Evolutionary conservation across 2,329 filamentous ascomycete genomes (phyloP).

Genomic region (Hymenoscyphus albidus): DNA sequence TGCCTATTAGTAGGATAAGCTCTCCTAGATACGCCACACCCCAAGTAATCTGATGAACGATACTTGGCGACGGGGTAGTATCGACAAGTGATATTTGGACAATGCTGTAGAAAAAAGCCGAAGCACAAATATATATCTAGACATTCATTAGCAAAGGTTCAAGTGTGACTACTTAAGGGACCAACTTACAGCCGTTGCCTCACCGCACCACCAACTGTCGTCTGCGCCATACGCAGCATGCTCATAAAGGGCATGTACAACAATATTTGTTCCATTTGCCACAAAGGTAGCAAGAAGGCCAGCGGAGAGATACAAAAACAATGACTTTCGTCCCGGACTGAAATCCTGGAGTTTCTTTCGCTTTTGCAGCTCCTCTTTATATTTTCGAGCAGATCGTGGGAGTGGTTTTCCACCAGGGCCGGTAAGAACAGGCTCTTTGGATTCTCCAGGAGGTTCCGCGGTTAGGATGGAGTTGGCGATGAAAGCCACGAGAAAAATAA

Average conservation of each 20-base stretch:
- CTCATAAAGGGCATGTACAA: conserved; percentile 67
- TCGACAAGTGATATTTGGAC: conserved; percentile 84
- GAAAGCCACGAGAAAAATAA: conserved; percentile 62
- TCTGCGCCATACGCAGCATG: conserved; percentile 39
- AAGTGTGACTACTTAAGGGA: conserved; percentile 4
- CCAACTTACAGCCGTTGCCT: conserved; percentile 66
- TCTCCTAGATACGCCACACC: conserved; percentile 68
- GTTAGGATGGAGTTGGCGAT: conserved; percentile 56
- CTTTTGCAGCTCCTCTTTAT: conserved; percentile 43
- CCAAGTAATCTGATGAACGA: conserved; percentile 80
- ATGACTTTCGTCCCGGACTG: conserved; percentile 61
- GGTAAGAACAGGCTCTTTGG: conserved; percentile 43
- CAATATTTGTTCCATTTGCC: conserved; percentile 68
- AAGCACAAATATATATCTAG: conserved; percentile 80
- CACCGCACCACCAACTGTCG: conserved; percentile 77
- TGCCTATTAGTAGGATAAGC: conserved; percentile 64
- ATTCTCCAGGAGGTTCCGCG: conserved; percentile 38
- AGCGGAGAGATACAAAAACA: conserved; percentile 73
- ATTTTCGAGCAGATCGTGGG: conserved; percentile 44
- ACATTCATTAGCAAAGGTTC: conserved; percentile 20
- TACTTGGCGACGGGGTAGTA: conserved; percentile 73
- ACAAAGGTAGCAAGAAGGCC: conserved; percentile 71
- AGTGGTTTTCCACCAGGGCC: conserved; percentile 90
- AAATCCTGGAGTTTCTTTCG: conserved; percentile 48
- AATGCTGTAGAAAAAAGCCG: conserved; percentile 83